Conservation (phyloP, 2,329 filamentous ascomycete genomes). For the Sporothrix euskadiensis region DNA sequence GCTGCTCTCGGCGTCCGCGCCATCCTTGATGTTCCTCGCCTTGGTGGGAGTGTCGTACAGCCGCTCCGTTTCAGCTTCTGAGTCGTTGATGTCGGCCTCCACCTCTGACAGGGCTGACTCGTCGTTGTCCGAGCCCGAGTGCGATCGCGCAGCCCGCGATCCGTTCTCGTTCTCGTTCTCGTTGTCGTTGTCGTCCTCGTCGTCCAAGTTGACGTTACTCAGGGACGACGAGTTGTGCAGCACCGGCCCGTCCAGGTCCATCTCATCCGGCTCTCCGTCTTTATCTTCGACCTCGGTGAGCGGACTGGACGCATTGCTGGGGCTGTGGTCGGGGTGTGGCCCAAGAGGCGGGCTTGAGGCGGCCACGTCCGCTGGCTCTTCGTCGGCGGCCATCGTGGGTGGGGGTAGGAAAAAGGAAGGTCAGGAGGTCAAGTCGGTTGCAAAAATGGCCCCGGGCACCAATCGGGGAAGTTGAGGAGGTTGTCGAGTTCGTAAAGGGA, state of each 20-base stretch:
- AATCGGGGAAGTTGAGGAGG: not conserved
- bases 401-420: not conserved
- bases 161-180: conserved; percentile 30
- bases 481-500: not conserved
- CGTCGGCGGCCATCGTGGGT: conserved; percentile 53
- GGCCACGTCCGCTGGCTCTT: conserved; percentile 51
- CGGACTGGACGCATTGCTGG: conserved; percentile 81
- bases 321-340: conserved; percentile 52
- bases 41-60: conserved; percentile 83
- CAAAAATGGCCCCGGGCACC: not conserved
- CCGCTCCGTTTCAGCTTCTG: conserved; percentile 92
- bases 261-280: conserved; percentile 67
- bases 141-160: conserved; percentile 32
- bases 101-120: conserved; percentile 56
- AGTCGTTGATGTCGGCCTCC: conserved; percentile 54
- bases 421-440: not conserved
- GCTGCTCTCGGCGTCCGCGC: conserved; percentile 47
- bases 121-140: conserved; percentile 36
- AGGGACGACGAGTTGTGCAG: conserved; percentile 37
- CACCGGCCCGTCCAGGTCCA: conserved; percentile 46
- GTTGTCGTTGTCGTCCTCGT: conserved; percentile 30
- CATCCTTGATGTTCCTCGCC: conserved; percentile 38
- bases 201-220: conserved; percentile 34
- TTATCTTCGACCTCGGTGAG: conserved; percentile 88
- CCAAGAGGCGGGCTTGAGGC: conserved; percentile 53